Percentiles rank a stretch among this genome's conserved stretches.
Conservation (phyloP, 1,139 yeast species). For the Yamadazyma dushanensis region DNA sequence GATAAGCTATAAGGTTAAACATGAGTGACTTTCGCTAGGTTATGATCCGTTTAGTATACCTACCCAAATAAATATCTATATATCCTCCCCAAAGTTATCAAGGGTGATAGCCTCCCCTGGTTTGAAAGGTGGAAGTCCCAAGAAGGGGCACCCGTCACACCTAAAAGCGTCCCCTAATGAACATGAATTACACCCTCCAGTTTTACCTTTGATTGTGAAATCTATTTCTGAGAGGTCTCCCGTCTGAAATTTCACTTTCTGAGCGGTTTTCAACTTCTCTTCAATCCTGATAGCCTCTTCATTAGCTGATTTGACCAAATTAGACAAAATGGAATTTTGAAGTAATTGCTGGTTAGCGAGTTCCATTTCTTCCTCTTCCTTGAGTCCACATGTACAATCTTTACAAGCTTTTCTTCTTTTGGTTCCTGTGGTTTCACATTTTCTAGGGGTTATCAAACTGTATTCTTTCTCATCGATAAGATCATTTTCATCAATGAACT, state of each 20-base stretch:
- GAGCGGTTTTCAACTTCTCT: constrained; percentile 34
- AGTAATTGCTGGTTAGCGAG: constrained; percentile 48
- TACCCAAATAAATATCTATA: constrained; percentile 19
- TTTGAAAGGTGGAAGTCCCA: constrained; percentile 96
- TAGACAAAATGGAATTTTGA: constrained; percentile 46
- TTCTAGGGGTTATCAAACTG: constrained; percentile 45
- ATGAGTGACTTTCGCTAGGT: background rate
- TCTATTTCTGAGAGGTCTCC: constrained; percentile 85
- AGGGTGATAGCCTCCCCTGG: constrained; percentile 80
- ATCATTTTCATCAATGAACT: constrained; percentile 45
- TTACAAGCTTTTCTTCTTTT: constrained; percentile 87
- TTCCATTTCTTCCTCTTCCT: constrained; percentile 69
- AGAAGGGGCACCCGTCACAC: constrained; percentile 96
- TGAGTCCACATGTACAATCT: constrained; percentile 96
- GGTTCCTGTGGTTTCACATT: constrained; percentile 58
- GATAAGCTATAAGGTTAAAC: too few species aligned
- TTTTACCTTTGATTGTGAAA: constrained; percentile 91
- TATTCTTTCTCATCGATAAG: constrained; percentile 27
- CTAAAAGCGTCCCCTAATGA: constrained; percentile 97
- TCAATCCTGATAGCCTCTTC: constrained; percentile 56
- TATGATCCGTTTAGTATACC: background rate
- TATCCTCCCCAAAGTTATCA: constrained; percentile 53
- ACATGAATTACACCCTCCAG: constrained; percentile 97
- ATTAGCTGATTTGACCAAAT: constrained; percentile 54
- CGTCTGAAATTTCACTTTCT: constrained; percentile 56